Conservation (phyloP, 208 protist species). For the Wallacemonas sp. region DNA sequence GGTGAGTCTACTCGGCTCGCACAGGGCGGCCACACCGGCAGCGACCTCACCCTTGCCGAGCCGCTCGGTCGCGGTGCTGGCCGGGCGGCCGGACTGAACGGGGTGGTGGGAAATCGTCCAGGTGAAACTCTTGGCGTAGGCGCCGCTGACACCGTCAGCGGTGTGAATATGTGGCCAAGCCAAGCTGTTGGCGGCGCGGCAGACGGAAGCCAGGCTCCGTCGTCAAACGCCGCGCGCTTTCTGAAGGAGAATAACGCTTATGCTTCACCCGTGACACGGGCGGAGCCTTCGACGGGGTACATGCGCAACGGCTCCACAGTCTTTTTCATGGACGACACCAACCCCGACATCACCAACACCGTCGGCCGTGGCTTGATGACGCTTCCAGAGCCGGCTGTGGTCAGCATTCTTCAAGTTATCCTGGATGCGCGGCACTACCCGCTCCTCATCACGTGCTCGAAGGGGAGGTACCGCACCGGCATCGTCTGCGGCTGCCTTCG, state of each 20-base stretch:
- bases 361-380: constrained; percentile 58
- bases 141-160: too few species aligned
- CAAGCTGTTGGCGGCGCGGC: too few species aligned
- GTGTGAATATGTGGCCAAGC: too few species aligned
- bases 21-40: too few species aligned
- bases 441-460: constrained; percentile 95
- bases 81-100: too few species aligned
- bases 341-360: not conserved
- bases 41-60: constrained; percentile 13
- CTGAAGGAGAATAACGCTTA: constrained; percentile 30
- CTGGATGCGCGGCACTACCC: constrained; percentile 96
- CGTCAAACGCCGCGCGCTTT: constrained; percentile 45
- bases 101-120: constrained; percentile 11
- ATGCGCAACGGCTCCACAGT: not conserved
- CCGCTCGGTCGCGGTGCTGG: not conserved
- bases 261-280: not conserved
- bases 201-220: not conserved
- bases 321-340: not conserved
- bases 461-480: constrained; percentile 96
- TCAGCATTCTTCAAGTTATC: constrained; percentile 93
- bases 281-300: not conserved
- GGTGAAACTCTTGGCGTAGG: too few species aligned
- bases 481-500: constrained; percentile 97
- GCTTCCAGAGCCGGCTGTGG: constrained; percentile 80
- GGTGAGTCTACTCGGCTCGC: too few species aligned